Evolutionary conservation across 2,329 filamentous ascomycete genomes (phyloP).

Genomic region (Cladosporium halotolerans): DNA sequence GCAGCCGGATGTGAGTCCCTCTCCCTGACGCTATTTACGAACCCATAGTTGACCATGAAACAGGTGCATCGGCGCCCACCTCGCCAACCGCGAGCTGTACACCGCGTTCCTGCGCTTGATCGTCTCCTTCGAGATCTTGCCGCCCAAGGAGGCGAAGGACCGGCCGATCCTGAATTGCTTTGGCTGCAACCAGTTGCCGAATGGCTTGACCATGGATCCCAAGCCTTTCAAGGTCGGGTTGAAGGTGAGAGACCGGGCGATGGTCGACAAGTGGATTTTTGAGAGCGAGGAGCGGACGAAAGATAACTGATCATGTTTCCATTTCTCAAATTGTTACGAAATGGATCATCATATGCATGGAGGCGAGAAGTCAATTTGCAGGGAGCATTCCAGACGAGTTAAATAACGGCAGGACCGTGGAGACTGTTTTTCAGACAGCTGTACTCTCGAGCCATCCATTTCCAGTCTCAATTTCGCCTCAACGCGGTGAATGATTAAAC

Average conservation of each 20-base stretch:
- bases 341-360: too few species aligned
- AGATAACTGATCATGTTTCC: conserved; percentile 27
- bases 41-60: neutral
- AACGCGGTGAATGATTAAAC: too few species aligned
- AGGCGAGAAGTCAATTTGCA: neutral
- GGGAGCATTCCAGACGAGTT: too few species aligned
- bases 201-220: conserved; percentile 44
- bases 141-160: conserved; percentile 36
- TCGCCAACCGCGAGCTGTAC: conserved; percentile 36
- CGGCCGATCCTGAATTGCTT: conserved; percentile 40
- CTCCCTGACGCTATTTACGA: neutral
- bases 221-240: conserved; percentile 47
- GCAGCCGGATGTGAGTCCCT: conserved; percentile 28
- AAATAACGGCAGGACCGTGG: too few species aligned
- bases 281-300: conserved; percentile 43
- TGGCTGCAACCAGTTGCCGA: conserved; percentile 42
- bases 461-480: too few species aligned
- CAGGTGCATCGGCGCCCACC: conserved; percentile 33
- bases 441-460: too few species aligned
- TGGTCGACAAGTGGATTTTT: conserved; percentile 41
- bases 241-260: conserved; percentile 35
- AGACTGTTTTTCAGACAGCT: too few species aligned
- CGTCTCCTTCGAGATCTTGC: conserved; percentile 40
- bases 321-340: too few species aligned
- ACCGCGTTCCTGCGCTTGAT: conserved; percentile 46